Conservation (phyloP, 257 asterid species). For the Anisodus acutangulus region DNA sequence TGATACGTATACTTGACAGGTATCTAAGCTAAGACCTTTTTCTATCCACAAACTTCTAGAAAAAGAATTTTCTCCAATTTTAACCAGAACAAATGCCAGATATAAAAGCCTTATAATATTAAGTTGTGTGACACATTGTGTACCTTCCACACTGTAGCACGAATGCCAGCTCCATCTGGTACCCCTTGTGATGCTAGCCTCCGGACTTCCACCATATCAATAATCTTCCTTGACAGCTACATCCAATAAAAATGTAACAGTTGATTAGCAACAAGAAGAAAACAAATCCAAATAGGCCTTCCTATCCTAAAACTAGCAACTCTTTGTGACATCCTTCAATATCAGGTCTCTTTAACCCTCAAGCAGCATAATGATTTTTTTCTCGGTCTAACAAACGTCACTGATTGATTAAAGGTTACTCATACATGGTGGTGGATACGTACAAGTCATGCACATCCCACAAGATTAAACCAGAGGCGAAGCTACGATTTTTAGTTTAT, state of each 20-base stretch:
- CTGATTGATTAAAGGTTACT: background rate
- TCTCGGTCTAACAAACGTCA: background rate
- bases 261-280: slow-evolving; percentile 3
- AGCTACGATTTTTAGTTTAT: too few species aligned
- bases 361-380: background rate
- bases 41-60: background rate
- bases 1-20: background rate
- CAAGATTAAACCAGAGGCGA: background rate
- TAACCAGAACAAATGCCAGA: background rate
- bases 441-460: background rate
- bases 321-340: background rate
- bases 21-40: background rate
- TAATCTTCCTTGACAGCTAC: slow-evolving; percentile 79
- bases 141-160: slow-evolving; percentile 94
- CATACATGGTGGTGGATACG: background rate
- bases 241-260: background rate
- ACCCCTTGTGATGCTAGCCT: slow-evolving; percentile 81
- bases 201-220: slow-evolving; percentile 79
- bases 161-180: slow-evolving; percentile 89
- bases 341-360: background rate
- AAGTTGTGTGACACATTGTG: background rate
- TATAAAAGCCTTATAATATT: background rate
- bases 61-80: background rate
- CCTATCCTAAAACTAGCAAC: background rate
- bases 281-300: background rate